These are phyloP conservation scores for Erysimum cheiri DNA, from an alignment of 441 rosid species.

Conservation along the genomic window DNA sequence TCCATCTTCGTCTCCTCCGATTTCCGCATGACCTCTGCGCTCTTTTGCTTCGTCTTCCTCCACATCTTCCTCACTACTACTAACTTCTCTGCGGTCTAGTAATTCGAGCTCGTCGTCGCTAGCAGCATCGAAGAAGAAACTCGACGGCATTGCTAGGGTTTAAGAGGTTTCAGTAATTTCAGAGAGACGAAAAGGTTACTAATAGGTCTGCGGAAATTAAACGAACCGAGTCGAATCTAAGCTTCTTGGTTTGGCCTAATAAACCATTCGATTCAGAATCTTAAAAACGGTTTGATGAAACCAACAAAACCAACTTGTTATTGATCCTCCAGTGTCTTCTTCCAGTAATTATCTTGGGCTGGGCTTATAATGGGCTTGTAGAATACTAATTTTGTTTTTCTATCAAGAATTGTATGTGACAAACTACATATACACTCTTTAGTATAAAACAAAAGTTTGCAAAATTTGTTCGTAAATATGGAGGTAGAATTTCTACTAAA, in stretches of 20 bases:
- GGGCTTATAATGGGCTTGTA: constrained; percentile 15
- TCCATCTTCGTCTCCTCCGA: constrained; percentile 50
- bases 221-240: not conserved
- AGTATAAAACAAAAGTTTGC: no score
- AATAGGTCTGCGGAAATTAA: not conserved
- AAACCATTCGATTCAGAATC: constrained; percentile 12
- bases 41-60: constrained; percentile 42
- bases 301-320: not conserved
- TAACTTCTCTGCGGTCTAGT: constrained; percentile 57
- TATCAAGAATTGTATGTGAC: no score
- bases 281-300: constrained; percentile 24
- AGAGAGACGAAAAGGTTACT: constrained; percentile 9
- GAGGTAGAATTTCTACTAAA: no score
- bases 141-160: constrained; percentile 44
- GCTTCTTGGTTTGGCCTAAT: not conserved
- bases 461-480: no score
- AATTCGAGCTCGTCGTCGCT: constrained; percentile 62
- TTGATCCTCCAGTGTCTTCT: not conserved
- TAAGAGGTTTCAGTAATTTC: constrained; percentile 33
- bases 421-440: no score
- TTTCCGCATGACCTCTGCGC: constrained; percentile 15
- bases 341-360: not conserved
- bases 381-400: not conserved
- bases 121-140: constrained; percentile 40
- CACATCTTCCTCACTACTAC: constrained; percentile 34